phyloP scores from a whole-genome alignment of 257 asterid species.

The Lavandula angustifolia region DNA sequence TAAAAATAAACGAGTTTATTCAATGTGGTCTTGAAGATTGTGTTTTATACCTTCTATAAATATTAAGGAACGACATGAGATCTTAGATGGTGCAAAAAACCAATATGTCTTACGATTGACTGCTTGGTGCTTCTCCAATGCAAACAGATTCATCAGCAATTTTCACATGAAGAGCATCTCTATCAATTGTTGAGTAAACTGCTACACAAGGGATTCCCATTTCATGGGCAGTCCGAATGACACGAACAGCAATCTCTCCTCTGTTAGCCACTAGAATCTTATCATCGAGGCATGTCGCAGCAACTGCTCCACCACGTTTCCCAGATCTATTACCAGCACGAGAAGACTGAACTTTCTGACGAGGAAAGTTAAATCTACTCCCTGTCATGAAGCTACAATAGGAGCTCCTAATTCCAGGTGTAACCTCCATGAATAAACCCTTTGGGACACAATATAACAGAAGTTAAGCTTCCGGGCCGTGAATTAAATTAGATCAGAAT shows the following conservation, averaged over 20 bases:
- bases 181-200: slow-evolving; percentile 92
- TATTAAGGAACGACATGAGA: neutral
- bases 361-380: slow-evolving; percentile 57
- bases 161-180: slow-evolving; percentile 96
- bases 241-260: slow-evolving; percentile 99
- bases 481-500: neutral
- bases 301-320: slow-evolving; percentile 68
- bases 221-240: slow-evolving; percentile 97
- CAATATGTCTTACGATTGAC: slow-evolving; percentile 77
- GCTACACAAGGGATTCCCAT: slow-evolving; percentile 99
- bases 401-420: slow-evolving; percentile 62
- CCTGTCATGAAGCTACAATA: slow-evolving; percentile 82
- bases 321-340: slow-evolving; percentile 49
- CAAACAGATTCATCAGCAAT: slow-evolving; percentile 97
- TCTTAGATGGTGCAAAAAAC: slow-evolving; percentile 2
- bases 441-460: slow-evolving; percentile 29
- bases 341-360: slow-evolving; percentile 52
- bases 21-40: neutral
- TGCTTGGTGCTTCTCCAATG: slow-evolving; percentile 99
- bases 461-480: neutral
- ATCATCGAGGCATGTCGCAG: slow-evolving; percentile 61
- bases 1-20: neutral
- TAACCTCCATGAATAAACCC: slow-evolving; percentile 69
- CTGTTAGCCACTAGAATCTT: slow-evolving; percentile 95
- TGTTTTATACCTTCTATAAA: neutral